Conservation (phyloP, 1,284 basidiomycete species). For the Ustilago crameri region DNA sequence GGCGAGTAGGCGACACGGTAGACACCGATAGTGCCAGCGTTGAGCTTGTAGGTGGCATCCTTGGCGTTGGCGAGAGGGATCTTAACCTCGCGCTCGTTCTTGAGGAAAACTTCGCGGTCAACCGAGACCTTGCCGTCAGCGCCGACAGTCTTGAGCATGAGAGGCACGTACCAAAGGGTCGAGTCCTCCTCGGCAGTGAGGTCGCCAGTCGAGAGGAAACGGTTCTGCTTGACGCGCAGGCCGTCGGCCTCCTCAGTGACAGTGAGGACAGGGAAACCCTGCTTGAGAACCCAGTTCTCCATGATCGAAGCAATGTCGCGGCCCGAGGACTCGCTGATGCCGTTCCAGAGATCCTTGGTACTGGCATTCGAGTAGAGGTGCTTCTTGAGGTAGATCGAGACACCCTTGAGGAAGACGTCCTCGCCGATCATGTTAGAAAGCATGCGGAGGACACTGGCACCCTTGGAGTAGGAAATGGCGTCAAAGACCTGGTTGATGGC, state of each 20-base stretch:
- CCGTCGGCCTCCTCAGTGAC: slow-evolving; percentile 79
- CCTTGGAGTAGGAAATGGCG: slow-evolving; percentile 70
- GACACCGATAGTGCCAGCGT: slow-evolving; percentile 87
- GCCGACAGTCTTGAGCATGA: slow-evolving; percentile 78
- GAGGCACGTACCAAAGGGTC: slow-evolving; percentile 88
- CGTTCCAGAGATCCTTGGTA: slow-evolving; percentile 89
- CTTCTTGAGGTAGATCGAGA: slow-evolving; percentile 87
- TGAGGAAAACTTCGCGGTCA: slow-evolving; percentile 77
- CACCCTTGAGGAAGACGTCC: slow-evolving; percentile 73
- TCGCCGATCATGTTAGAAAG: slow-evolving; percentile 82
- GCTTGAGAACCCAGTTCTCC: slow-evolving; percentile 91
- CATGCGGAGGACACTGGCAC: slow-evolving; percentile 84
- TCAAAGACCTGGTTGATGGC: slow-evolving; percentile 67
- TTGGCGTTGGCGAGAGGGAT: slow-evolving; percentile 76
- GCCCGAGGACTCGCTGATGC: slow-evolving; percentile 82
- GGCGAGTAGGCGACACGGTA: slow-evolving; percentile 90
- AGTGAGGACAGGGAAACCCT: slow-evolving; percentile 79
- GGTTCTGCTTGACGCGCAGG: slow-evolving; percentile 78
- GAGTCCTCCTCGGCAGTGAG: slow-evolving; percentile 80
- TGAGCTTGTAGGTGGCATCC: slow-evolving; percentile 79
- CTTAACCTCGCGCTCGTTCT: slow-evolving; percentile 75
- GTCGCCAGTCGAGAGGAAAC: slow-evolving; percentile 87
- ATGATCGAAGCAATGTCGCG: slow-evolving; percentile 84
- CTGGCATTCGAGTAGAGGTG: slow-evolving; percentile 84
- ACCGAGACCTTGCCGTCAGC: slow-evolving; percentile 74